Percentiles rank a stretch among this genome's conserved stretches.
Evolutionary conservation across 2,329 filamentous ascomycete genomes (phyloP).

Genomic region (Knufia fluminis): DNA sequence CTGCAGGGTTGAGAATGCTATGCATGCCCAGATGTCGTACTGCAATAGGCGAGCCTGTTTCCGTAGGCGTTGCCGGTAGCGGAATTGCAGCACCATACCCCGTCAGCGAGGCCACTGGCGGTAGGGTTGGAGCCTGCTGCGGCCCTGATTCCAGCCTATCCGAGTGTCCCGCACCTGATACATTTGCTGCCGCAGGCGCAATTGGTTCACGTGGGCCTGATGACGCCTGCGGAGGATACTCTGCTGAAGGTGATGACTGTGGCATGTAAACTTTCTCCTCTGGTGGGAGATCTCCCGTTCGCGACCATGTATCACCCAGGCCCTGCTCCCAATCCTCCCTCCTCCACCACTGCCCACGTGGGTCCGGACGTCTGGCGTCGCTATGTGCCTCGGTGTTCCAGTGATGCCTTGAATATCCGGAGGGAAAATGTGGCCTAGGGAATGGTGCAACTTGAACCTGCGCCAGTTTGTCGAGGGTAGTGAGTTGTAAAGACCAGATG

Average conservation of each 20-base stretch:
- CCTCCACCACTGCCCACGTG: slow-evolving; percentile 8
- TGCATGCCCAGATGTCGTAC: slow-evolving; percentile 33
- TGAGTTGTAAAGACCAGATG: background rate
- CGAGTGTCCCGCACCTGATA: background rate
- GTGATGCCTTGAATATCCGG: background rate
- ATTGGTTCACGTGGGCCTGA: background rate
- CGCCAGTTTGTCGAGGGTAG: slow-evolving; percentile 2
- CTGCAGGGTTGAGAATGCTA: slow-evolving; percentile 39
- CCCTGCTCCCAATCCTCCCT: slow-evolving; percentile 5
- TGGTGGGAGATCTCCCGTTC: background rate
- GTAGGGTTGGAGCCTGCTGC: slow-evolving; percentile 2
- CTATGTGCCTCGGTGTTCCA: slow-evolving; percentile 4
- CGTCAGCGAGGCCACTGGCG: slow-evolving; percentile 3
- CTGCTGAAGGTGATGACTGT: slow-evolving; percentile 2
- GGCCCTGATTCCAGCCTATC: background rate
- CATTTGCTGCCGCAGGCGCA: background rate
- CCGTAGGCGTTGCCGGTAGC: background rate
- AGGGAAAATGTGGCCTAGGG: background rate
- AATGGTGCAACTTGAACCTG: slow-evolving; percentile 3
- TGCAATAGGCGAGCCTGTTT: background rate
- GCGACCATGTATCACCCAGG: slow-evolving; percentile 4
- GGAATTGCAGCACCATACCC: background rate
- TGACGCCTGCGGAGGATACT: background rate
- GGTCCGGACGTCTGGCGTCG: background rate
- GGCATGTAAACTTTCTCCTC: slow-evolving; percentile 5